Evolutionary conservation across 2,329 filamentous ascomycete genomes (phyloP), one percentile per base, ranked within the genome.

Genomic region (Cercospora janseana): DNA sequence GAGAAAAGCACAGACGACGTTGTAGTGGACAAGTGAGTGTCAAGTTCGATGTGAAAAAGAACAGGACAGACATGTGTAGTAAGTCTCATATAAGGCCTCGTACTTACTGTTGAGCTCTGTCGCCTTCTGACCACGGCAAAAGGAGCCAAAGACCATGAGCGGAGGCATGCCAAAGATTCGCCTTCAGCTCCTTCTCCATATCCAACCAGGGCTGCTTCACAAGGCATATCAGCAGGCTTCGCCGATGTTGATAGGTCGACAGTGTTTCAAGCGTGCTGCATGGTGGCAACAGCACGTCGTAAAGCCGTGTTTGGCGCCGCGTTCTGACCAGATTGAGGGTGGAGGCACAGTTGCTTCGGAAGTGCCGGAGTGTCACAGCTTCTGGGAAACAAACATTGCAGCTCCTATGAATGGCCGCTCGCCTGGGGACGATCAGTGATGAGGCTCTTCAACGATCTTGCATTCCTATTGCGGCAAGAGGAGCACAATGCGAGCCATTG

Each of bases 71-170:
- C 16, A n/a, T 20, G 16, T 4, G n/a, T 40, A 23, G 26, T n/a
- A 9, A 24, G 20, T 23, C 35, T 40, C 35, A 40, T 40, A 40
- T 40, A 40, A n/a, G 35, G 7, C 4, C 35, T 24, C 35, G 3
- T 13, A 26, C 21, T 40, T 13, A 26, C 35, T 40, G 35, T 40
- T 40, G 35, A 40, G 35, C 20, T 24, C 35, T n/a, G 12, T 40
- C n/a, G 20, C 26, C 12, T 4, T 20, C 3, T 24, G 12, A 20
- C 35, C 35, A 23, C 20, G 23, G 35, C 20, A 9, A 40, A 40
- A 37, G 34, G 16, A 16, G 7, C 13, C 16, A 37, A 43, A 3
- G 23, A 21, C 23, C 13, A 10, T 27, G 16, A 6, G 41, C 21
- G 26, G 24, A n/a, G 41, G 27, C 13, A 31, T 20, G n/a, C 27